Evolutionary conservation across 2,329 filamentous ascomycete species (phyloP).

Genomic region (Leptographium wingfieldii): DNA sequence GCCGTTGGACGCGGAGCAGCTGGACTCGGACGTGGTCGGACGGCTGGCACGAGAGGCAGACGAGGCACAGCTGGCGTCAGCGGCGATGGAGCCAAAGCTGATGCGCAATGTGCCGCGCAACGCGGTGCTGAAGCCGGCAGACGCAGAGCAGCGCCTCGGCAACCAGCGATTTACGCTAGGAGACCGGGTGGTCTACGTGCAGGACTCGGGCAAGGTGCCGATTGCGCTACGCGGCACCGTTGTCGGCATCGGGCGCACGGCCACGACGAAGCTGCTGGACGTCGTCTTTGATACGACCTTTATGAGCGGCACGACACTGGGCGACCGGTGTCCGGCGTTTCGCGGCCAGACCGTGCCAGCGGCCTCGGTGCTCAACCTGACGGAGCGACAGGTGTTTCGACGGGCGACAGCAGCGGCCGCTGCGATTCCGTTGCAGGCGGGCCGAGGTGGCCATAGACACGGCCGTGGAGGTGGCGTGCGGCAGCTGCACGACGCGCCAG

Average conservation of each 20-base stretch:
- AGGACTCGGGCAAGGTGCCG: slow-evolving; percentile 86
- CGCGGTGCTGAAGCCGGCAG: slow-evolving; percentile 81
- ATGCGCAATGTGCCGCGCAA: slow-evolving; percentile 73
- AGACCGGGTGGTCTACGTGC: slow-evolving; percentile 85
- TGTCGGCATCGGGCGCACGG: slow-evolving; percentile 83
- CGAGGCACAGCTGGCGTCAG: slow-evolving; percentile 31
- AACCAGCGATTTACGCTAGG: slow-evolving; percentile 75
- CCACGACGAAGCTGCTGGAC: slow-evolving; percentile 72
- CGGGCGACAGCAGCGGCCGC: slow-evolving; percentile 13
- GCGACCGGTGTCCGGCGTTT: slow-evolving; percentile 84
- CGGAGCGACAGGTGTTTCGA: slow-evolving; percentile 63
- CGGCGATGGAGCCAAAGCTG: slow-evolving; percentile 49
- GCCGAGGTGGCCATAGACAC: slow-evolving; percentile 11
- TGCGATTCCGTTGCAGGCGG: slow-evolving; percentile 16
- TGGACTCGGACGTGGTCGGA: slow-evolving; percentile 82
- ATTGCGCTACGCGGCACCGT: slow-evolving; percentile 87
- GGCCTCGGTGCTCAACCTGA: slow-evolving; percentile 80
- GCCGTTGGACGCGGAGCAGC: slow-evolving; percentile 90
- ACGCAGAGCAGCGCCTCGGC: slow-evolving; percentile 85
- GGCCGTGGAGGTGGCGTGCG: slow-evolving; percentile 16
- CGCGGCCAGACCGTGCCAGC: slow-evolving; percentile 82
- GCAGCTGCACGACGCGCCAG: slow-evolving; percentile 47
- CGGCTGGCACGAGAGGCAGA: slow-evolving; percentile 69
- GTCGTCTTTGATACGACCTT: slow-evolving; percentile 90
- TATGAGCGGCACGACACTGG: slow-evolving; percentile 91